Percentiles rank a stretch among this genome's conserved stretches.
phyloP scores from a whole-genome alignment of 73 alveolate species.

The Blepharisma japonicum region DNA sequence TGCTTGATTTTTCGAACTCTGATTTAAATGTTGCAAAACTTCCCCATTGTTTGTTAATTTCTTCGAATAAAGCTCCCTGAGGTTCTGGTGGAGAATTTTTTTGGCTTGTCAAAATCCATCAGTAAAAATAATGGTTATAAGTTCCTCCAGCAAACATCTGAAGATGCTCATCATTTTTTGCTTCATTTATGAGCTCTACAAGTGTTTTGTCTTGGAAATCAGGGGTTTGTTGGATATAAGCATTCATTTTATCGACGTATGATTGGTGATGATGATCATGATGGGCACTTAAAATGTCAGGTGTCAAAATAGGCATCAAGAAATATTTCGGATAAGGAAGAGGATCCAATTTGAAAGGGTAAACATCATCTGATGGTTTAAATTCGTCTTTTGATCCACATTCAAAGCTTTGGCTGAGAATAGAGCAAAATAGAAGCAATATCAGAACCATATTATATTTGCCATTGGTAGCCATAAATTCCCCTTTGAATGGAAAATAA shows the following conservation, averaged over 20 bases:
- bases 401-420: too few relatives aligned
- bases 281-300: not conserved
- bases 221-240: not conserved
- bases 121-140: conserved; percentile 29
- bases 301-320: not conserved
- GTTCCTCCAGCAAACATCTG: conserved; percentile 23
- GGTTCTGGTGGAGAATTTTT: not conserved
- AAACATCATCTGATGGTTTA: not conserved
- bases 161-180: conserved; percentile 4
- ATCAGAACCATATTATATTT: too few relatives aligned
- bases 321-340: not conserved
- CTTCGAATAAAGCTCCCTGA: conserved; percentile 5
- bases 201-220: not conserved
- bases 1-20: not conserved
- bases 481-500: too few relatives aligned
- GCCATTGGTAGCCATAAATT: too few relatives aligned
- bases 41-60: conserved; percentile 32
- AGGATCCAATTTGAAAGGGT: not conserved
- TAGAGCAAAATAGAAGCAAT: too few relatives aligned
- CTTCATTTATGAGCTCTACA: not conserved
- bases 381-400: too few relatives aligned
- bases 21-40: conserved; percentile 17
- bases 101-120: conserved; percentile 5
- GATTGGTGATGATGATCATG: conserved; percentile 30
- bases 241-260: conserved; percentile 25